These are phyloP conservation scores for Kwoniella mangroviensis DNA, from an alignment of 768 basidiomycete species.

Conservation along the genomic window DNA sequence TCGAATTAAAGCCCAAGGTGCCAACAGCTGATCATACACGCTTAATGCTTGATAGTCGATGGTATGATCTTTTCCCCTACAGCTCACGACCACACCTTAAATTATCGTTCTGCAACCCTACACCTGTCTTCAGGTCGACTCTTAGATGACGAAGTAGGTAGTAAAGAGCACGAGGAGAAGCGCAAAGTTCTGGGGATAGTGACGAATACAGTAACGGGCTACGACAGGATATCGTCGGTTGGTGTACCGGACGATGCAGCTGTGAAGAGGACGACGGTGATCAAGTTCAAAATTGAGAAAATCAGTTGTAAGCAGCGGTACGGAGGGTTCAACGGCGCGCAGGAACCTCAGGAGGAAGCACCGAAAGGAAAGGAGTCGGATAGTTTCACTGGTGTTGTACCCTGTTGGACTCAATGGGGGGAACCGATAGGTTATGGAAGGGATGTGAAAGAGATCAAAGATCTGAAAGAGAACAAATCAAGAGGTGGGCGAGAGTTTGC, in stretches of 20 bases:
- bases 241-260: constrained; percentile 18
- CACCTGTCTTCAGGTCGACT: constrained; percentile 15
- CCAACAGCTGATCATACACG: neutral
- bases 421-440: constrained; percentile 23
- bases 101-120: constrained; percentile 30
- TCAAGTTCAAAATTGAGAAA: constrained; percentile 16
- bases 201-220: constrained; percentile 22
- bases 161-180: constrained; percentile 26
- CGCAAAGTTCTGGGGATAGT: constrained; percentile 9
- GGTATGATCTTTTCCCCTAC: constrained; percentile 30
- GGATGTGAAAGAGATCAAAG: constrained; percentile 15
- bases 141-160: constrained; percentile 9
- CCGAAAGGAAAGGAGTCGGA: constrained; percentile 17
- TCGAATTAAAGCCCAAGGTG: too few species aligned
- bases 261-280: constrained; percentile 21
- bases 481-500: constrained; percentile 16
- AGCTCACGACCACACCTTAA: constrained; percentile 31
- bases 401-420: constrained; percentile 33
- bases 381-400: constrained; percentile 26
- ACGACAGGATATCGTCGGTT: constrained; percentile 14
- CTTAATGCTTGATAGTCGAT: constrained; percentile 17
- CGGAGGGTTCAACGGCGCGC: constrained; percentile 14
- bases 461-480: constrained; percentile 1
- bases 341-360: constrained; percentile 22
- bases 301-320: constrained; percentile 29